These are phyloP conservation scores for Clavariopsis aquatica DNA, from an alignment of 495 filamentous ascomycete genomes.

Conservation along the genomic window DNA sequence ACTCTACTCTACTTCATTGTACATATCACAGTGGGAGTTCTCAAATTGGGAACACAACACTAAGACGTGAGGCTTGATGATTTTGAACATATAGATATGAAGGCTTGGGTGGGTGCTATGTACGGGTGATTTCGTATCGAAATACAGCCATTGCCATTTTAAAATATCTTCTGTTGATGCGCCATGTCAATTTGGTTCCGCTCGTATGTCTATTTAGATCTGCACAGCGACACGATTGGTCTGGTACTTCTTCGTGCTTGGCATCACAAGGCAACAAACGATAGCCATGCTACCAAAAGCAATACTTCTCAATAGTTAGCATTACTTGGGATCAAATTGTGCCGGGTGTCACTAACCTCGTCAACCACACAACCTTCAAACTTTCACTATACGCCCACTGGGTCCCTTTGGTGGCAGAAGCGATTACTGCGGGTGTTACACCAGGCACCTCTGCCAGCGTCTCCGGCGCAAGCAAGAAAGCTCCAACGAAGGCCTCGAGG, in stretches of 20 bases:
- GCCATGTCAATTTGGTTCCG: no score
- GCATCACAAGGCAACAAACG: slow-evolving; percentile 26
- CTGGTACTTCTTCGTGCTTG: slow-evolving; percentile 35
- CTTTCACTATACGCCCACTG: slow-evolving; percentile 41
- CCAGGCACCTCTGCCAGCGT: slow-evolving; percentile 29
- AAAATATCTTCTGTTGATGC: not conserved
- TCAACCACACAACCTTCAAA: slow-evolving; percentile 39
- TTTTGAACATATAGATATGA: no score
- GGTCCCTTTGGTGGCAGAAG: slow-evolving; percentile 29
- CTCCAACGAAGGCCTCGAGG: slow-evolving; percentile 35
- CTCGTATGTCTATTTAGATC: slow-evolving; percentile 3
- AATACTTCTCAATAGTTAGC: slow-evolving; percentile 27
- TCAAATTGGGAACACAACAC: no score
- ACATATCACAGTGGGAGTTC: no score
- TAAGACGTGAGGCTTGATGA: no score
- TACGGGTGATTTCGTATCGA: no score
- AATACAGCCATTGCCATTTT: no score
- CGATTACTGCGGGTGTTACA: slow-evolving; percentile 32
- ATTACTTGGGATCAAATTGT: no score
- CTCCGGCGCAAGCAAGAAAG: slow-evolving; percentile 33
- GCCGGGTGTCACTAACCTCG: not conserved
- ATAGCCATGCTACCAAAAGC: slow-evolving; percentile 36
- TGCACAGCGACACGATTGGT: slow-evolving; percentile 37
- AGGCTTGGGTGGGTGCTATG: no score
- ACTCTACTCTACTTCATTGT: no score